phyloP scores from a whole-genome alignment of 2,329 filamentous ascomycete genomes.

The Aureobasidium sp. region DNA sequence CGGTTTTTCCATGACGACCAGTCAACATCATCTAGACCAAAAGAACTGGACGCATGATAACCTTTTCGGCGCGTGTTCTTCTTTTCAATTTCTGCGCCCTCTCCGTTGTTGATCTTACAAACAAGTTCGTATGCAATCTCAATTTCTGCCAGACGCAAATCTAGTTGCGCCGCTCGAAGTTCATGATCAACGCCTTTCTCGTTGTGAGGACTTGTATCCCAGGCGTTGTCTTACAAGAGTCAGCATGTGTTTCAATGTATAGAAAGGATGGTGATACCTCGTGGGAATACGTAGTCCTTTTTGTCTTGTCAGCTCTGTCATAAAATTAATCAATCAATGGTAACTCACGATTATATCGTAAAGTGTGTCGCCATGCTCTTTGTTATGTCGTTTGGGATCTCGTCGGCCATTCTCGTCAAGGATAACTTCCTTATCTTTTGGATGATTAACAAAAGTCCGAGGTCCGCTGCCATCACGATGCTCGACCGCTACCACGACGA shows the following conservation, averaged over 20 bases:
- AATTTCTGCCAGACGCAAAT: slow-evolving; percentile 57
- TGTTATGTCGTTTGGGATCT: slow-evolving; percentile 21
- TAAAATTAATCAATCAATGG: slow-evolving; percentile 2
- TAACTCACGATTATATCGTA: slow-evolving; percentile 24
- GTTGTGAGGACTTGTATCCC: slow-evolving; percentile 47
- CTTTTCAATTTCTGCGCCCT: slow-evolving; percentile 45
- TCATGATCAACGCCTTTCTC: slow-evolving; percentile 54
- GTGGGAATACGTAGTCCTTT: slow-evolving; percentile 56
- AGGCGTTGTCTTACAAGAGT: slow-evolving; percentile 32
- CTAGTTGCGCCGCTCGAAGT: slow-evolving; percentile 54
- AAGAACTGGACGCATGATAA: slow-evolving; percentile 52
- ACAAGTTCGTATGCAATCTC: slow-evolving; percentile 56
- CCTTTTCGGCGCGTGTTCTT: slow-evolving; percentile 52
- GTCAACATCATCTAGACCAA: slow-evolving; percentile 49
- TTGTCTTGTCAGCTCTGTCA: too few species aligned
- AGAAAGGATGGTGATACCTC: slow-evolving; percentile 23
- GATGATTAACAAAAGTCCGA: slow-evolving; percentile 54
- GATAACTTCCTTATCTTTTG: slow-evolving; percentile 35
- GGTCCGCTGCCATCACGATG: slow-evolving; percentile 60
- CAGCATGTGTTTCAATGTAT: neutral
- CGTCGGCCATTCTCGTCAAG: slow-evolving; percentile 23
- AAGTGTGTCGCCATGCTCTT: slow-evolving; percentile 14
- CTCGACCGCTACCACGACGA: slow-evolving; percentile 58
- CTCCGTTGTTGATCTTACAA: slow-evolving; percentile 47
- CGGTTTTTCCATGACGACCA: slow-evolving; percentile 53